Evolutionary conservation across 495 filamentous ascomycete species (phyloP), one percentile per base, ranked within the genome.

Genomic region (Penicillium angulare): DNA sequence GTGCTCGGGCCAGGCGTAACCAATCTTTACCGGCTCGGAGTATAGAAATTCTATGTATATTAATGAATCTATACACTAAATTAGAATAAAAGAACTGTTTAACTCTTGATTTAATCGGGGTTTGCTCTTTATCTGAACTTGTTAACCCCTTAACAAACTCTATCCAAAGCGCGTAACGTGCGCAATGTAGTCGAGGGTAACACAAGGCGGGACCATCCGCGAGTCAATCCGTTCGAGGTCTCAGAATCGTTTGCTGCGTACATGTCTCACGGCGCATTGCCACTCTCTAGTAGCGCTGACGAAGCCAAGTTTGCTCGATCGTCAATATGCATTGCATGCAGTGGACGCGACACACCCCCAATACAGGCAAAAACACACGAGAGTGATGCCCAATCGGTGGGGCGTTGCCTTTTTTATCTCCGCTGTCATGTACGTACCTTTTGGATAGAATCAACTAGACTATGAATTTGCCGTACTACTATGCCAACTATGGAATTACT

Each of bases 351-450:
- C 18, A 35, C 33, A 42, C 40, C 17, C 23, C 43, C 32, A 24
- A 27, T 49, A 27, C 23, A 8, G 35, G 50, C 29, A 50, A 52
- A 49, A 49, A 31, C 18, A 58, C 46, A 47, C 50, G 55, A 58
- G 55, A 57, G 40, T 53, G 42, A 49, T 58, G 55, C 55, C 50
- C 55, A 53, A 56, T 33, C 34, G 26, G 55, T 50, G 55, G 50
- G 50, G 50, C 50, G 27, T n/a, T 41, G 38, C 38, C 38, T 26
- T 41, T n/a, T 41, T 41, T 38, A 6, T 24, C 38, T 24, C 36
- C 36, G 35, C 8, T 12, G 18, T 35, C 17, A 13, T 13, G 12
- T 21, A 20, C 18, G 8, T 31, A 31, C 27, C 13, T 31, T 31
- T 31, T 31, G 27, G 27, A 31, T 31, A 31, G 27, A 31, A 9